Percentiles rank a stretch among this genome's conserved stretches.
Conservation (phyloP, 179 eudicot species). For the Corrigiola litoralis region DNA sequence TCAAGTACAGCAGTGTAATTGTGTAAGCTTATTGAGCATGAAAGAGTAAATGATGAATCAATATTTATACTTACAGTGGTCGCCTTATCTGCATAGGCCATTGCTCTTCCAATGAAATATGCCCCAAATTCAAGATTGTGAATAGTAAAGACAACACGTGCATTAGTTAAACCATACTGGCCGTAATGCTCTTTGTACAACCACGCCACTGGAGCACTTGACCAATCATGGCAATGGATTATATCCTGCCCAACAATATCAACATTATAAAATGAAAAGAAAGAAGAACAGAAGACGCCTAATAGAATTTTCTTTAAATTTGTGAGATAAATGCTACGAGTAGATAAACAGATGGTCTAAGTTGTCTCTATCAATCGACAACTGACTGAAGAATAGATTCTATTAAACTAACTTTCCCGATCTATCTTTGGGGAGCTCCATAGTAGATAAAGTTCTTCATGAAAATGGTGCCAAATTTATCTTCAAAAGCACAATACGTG, state of each 20-base stretch:
- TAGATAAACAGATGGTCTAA: no score
- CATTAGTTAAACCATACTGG: slow-evolving; percentile 85
- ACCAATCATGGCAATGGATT: slow-evolving; percentile 99
- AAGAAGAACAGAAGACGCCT: background rate
- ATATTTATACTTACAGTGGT: slow-evolving; percentile 67
- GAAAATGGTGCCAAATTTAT: no score
- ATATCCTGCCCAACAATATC: slow-evolving; percentile 61
- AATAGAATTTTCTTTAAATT: background rate
- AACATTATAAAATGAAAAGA: background rate
- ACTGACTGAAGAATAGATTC: background rate
- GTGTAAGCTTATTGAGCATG: background rate
- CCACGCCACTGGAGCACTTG: slow-evolving; percentile 99
- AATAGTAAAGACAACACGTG: slow-evolving; percentile 93
- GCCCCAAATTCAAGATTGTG: slow-evolving; percentile 99
- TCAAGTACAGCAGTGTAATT: background rate
- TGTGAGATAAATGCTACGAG: no score
- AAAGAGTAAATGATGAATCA: background rate
- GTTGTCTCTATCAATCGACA: no score
- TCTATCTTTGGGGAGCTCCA: no score
- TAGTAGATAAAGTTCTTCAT: no score
- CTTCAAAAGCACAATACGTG: background rate
- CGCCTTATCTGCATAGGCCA: slow-evolving; percentile 79
- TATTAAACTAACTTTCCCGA: no score
- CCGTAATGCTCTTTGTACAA: slow-evolving; percentile 81
- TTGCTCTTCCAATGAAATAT: slow-evolving; percentile 64